Base-by-base conservation (phyloP, 129 eudicot species). In the Flaveria trinervia region DNA sequence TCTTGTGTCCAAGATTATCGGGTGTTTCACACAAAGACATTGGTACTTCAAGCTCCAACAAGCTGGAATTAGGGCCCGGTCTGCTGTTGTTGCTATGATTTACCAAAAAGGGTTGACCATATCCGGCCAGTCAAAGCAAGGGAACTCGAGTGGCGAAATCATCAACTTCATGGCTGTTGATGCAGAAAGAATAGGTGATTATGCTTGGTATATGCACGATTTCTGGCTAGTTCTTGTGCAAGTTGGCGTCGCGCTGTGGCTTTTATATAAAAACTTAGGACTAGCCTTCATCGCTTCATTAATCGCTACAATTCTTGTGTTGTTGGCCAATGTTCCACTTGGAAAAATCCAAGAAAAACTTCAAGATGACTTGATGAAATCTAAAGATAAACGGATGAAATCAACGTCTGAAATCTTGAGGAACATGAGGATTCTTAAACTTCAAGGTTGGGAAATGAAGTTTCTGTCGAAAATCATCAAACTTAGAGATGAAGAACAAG, bases 401-500 rank as follows among this genome's bases (percentile, higher is more conserved):
- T 88, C 93, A 9, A 94, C 93, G 3, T 91, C 98, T 7, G 98
- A 94, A 75, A 85, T 91, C 70, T 86, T 94, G 83, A 89, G 92
- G 80, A 94, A 91, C 80, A 94, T 91, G 97, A 86, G 98, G 76
- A 94, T 94, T 77, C 90, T 94, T 50, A 94, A 94, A 77, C 93
- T 94, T 55, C 97, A 94, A 62, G 96, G 96, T n/a, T 89, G 97
- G 99, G 99, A 94, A 77, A 79, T 91, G 97, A 91, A 89, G 82
- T 91, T 94, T 76, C 81, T 94, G 79, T 87, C 97, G 0, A 94
- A 85, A 81, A 81, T 89, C 50, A 49, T 26, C 2, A 90, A 87
- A 30, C 85, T 89, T 17, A 78, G 98, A 33, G 81, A 86, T 23
- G 79, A 44, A n/a, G 98, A 94, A 74, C 70, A 80, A 13, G 85